Evolutionary conservation across 257 asterid species (phyloP), one percentile per base, ranked within the genome.

Genomic region (Handroanthus guayacan): DNA sequence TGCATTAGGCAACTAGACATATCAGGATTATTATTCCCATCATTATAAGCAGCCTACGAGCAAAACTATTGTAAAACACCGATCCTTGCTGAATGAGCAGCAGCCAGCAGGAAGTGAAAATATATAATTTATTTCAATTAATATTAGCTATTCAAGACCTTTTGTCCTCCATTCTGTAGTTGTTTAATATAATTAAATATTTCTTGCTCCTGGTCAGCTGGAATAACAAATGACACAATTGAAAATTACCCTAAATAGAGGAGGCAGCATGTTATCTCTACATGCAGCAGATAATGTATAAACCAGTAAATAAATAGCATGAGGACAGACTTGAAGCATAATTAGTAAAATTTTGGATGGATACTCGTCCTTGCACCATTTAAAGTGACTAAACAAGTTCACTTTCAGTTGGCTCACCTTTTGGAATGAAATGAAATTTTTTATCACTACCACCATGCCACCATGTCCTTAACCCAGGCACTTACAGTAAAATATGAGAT

Each of bases 161-260:
- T 60, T 73, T 50, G 71, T 13, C 68, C 39, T 63, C 47, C 48
- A 56, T 69, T 58, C 31, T 69, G 60, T 37, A 76, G 45, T 65
- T 77, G 69, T 77, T 57, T 69, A 37, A 66, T 77, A 48, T 70
- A 77, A 50, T 77, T 61, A 77, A 61, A 47, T 61, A 68, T 77
- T 37, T 77, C 75, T 47, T 58, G 63, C 70, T 51, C 75, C 80
- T 58, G 75, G 60, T 76, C 76, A 77, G 76, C 71, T 58, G 72
- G 81, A 77, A 77, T 39, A 77, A 69, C 69, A 25, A 31, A 48
- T 48, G 51, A 38, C 47, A 61, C 81, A 56, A 18, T 75, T 69
- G 61, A 57, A 77, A 51, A 50, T 38, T 61, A 45, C 76, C 51
- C 72, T 69, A 50, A 47, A 68, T 20, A 77, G 71, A 51, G 62